Base-by-base conservation (phyloP, 495 filamentous ascomycete genomes). In the Aspergillus ellipticus region DNA sequence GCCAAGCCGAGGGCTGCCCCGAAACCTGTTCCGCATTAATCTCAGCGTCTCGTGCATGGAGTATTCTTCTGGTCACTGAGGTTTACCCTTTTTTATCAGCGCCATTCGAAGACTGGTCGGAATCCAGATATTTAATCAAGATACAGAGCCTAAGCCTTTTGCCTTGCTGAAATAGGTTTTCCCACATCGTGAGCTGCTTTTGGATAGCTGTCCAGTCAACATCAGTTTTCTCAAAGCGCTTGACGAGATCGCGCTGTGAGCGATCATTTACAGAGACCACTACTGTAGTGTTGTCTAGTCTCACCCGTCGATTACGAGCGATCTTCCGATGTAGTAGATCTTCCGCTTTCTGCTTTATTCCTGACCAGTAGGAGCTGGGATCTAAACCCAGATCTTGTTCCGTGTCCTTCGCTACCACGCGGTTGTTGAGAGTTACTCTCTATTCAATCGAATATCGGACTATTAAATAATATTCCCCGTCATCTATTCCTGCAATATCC, bases 351-450 rank as follows among this genome's bases (percentile, higher is more conserved):
- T 42, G 26, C 41, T 50, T 60, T 10, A 61, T 49, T n/a, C 37
- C 13, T 26, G 35, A 2, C 53, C 31, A 55, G 19, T 55, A 55
- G 1, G 9, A 1, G 37, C 29, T 47, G n/a, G 53, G 45, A 13
- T 39, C 26, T 11, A 66, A 43, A 20, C 58, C 65, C 26, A 71
- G 43, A 49, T 66, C 65, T 59, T 63, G 54, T 59, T 72, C 61
- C 10, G 62, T 68, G 42, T 69, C 62, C 37, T 63, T 69, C 50
- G 59, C 49, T 53, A 64, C 45, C 22, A 54, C 45, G 53, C 62
- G 56, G 31, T 56, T 51, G 60, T 69, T 69, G 26, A 72, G 41
- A 17, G 51, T 53, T 21, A 72, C 45, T 50, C 63, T 69, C 65
- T 59, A 72, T 51, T 72, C 59, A 31, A 70, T 64, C 16, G 53